Conservation (phyloP, 164 flowering plant species). For the Aristolochia californica region DNA sequence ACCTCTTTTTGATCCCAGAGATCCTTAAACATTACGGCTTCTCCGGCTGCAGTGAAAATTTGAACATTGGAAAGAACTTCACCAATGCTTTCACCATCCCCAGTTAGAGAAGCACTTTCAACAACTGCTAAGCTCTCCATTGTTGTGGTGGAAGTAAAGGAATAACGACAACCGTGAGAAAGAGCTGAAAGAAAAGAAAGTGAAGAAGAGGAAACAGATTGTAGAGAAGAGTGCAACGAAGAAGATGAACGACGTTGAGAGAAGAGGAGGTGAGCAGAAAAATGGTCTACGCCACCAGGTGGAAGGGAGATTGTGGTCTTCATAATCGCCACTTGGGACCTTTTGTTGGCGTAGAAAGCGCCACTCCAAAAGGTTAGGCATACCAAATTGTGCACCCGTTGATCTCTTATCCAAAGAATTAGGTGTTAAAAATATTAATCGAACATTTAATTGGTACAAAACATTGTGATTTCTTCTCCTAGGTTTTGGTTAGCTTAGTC, state of each 20-base stretch:
- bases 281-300: too few species aligned
- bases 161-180: neutral
- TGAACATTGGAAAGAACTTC: conserved; percentile 44
- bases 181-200: neutral
- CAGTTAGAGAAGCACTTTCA: conserved; percentile 7
- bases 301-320: too few species aligned
- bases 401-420: too few species aligned
- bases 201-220: conserved; percentile 1
- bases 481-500: too few species aligned
- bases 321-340: too few species aligned
- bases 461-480: too few species aligned
- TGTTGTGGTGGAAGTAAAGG: neutral
- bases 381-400: too few species aligned
- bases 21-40: conserved; percentile 49
- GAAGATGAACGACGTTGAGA: neutral
- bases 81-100: conserved; percentile 7
- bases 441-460: too few species aligned
- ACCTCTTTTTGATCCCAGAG: conserved; percentile 86
- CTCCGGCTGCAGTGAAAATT: conserved; percentile 58
- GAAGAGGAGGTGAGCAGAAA: too few species aligned
- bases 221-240: neutral
- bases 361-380: too few species aligned
- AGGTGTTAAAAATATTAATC: too few species aligned
- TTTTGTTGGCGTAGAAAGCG: too few species aligned
- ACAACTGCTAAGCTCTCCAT: neutral